These are phyloP conservation scores for Nyssa sinensis DNA, from an alignment of 148 eudicot genomes.

Conservation along the genomic window DNA sequence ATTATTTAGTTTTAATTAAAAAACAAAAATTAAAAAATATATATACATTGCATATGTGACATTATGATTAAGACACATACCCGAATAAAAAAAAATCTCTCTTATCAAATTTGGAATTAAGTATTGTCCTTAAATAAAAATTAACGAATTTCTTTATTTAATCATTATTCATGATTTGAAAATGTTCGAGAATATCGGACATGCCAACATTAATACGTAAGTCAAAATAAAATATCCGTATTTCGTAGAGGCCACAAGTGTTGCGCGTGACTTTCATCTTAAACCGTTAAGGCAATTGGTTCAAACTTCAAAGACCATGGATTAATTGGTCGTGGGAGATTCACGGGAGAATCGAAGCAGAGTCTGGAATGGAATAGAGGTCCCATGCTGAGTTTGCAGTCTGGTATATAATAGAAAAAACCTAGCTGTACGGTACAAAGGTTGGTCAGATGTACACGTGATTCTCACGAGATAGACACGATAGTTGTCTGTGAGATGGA, in stretches of 20 bases:
- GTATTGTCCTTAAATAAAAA: too few relatives aligned
- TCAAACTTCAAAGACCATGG: not conserved
- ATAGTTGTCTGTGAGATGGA: not conserved
- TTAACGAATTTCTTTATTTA: too few relatives aligned
- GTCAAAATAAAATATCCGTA: not conserved
- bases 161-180: too few relatives aligned
- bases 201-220: too few relatives aligned
- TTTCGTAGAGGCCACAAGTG: not conserved
- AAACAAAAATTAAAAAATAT: too few relatives aligned
- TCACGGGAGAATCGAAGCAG: not conserved
- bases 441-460: not conserved
- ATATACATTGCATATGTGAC: too few relatives aligned
- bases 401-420: not conserved
- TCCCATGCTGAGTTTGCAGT: constrained; percentile 15
- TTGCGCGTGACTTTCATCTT: not conserved
- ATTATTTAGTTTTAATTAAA: too few relatives aligned
- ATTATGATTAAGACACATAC: too few relatives aligned
- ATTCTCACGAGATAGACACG: not conserved
- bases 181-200: too few relatives aligned
- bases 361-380: not conserved
- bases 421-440: constrained; percentile 4
- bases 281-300: too few relatives aligned
- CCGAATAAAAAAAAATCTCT: too few relatives aligned
- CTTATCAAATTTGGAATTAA: too few relatives aligned
- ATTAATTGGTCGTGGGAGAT: not conserved